Percentiles rank a stretch among this genome's conserved stretches.
These are phyloP conservation scores for Angomonas desouzai DNA, from an alignment of 208 protist genomes.

Conservation along the genomic window DNA sequence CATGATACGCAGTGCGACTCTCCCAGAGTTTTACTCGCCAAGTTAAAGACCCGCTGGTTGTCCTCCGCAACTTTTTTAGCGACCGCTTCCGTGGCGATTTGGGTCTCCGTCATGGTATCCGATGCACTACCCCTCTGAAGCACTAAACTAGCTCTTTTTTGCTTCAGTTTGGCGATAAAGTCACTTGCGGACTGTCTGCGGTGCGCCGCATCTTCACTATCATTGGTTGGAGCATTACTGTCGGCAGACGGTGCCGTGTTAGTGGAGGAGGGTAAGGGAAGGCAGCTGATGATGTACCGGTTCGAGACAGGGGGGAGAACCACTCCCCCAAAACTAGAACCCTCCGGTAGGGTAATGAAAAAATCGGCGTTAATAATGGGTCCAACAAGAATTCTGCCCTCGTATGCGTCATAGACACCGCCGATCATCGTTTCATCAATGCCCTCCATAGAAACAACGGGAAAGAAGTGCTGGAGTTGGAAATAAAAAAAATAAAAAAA, in stretches of 20 bases:
- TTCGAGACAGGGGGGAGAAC: constrained; percentile 9
- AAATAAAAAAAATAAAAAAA: constrained; percentile 15
- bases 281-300: constrained; percentile 29
- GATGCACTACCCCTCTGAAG: neutral
- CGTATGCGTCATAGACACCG: constrained; percentile 26
- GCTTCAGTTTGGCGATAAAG: constrained; percentile 6
- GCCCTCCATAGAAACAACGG: neutral
- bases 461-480: no score
- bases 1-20: neutral
- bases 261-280: constrained; percentile 4
- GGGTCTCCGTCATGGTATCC: neutral
- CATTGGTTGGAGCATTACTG: neutral
- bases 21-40: neutral
- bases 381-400: constrained; percentile 20
- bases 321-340: constrained; percentile 7
- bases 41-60: neutral
- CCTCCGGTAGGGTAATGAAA: constrained; percentile 14
- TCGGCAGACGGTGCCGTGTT: neutral
- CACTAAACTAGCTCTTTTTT: neutral
- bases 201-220: neutral
- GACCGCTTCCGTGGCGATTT: neutral
- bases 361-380: constrained; percentile 18
- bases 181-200: neutral
- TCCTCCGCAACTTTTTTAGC: constrained; percentile 6
- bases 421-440: constrained; percentile 11